Percentiles rank a stretch among this genome's conserved stretches.
phyloP scores from a whole-genome alignment of 768 basidiomycete genomes.

The Tremella yokohamensis region DNA sequence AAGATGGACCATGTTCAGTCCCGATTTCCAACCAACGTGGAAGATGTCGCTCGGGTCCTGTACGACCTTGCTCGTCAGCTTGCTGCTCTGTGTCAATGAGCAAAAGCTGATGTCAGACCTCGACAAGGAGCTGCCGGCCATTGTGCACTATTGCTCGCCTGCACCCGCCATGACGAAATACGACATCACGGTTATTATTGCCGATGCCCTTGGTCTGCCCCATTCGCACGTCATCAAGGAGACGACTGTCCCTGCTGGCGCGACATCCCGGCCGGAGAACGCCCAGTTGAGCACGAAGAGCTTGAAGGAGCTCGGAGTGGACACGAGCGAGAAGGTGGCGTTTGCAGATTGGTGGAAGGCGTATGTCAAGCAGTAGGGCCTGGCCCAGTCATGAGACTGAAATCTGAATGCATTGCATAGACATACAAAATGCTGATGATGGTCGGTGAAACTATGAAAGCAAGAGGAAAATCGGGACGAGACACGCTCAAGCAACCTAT shows the following conservation, averaged over 20 bases:
- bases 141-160: slow-evolving; percentile 79
- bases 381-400: neutral
- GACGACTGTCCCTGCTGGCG: slow-evolving; percentile 55
- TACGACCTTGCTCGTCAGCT: slow-evolving; percentile 66
- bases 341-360: slow-evolving; percentile 84
- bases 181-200: slow-evolving; percentile 69
- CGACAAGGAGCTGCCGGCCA: slow-evolving; percentile 59
- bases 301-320: slow-evolving; percentile 64
- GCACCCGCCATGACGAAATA: slow-evolving; percentile 82
- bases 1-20: slow-evolving; percentile 96
- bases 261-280: slow-evolving; percentile 72
- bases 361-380: neutral
- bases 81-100: neutral
- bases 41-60: slow-evolving; percentile 81
- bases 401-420: slow-evolving; percentile 1
- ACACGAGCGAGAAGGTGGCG: slow-evolving; percentile 56
- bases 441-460: neutral
- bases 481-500: no score
- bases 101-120: slow-evolving; percentile 48
- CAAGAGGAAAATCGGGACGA: no score
- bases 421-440: neutral
- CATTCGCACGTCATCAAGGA: slow-evolving; percentile 62
- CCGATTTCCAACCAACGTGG: slow-evolving; percentile 84
- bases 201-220: slow-evolving; percentile 64
- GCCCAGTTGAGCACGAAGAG: slow-evolving; percentile 72